These are phyloP conservation scores for Claviceps digitariae DNA, from an alignment of 2,329 filamentous ascomycete species.

Conservation along the genomic window DNA sequence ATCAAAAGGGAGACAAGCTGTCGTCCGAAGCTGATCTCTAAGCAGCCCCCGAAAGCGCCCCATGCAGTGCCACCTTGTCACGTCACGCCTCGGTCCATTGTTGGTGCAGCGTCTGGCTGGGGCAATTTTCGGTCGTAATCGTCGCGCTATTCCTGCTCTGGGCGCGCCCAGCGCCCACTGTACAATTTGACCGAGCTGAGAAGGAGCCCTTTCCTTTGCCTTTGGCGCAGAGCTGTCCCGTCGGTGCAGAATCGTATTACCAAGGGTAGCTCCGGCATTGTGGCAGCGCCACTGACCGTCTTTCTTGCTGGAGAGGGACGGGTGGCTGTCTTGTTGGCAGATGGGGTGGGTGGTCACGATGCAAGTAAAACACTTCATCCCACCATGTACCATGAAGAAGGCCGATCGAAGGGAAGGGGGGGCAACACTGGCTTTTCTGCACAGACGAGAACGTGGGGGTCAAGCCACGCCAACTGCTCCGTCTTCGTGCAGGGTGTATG, in stretches of 20 bases:
- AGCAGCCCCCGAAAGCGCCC: background rate
- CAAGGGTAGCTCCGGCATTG: background rate
- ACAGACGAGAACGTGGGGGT: background rate
- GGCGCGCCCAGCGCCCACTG: slow-evolving; percentile 2
- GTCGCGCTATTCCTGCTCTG: slow-evolving; percentile 12
- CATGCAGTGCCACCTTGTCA: background rate
- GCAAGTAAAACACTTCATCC: too few relatives aligned
- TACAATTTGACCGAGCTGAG: slow-evolving; percentile 11
- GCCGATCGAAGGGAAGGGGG: too few relatives aligned
- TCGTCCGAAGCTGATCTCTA: background rate
- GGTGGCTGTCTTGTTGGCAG: background rate
- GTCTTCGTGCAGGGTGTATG: too few relatives aligned
- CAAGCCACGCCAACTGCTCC: background rate
- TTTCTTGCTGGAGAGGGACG: background rate
- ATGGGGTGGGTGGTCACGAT: background rate
- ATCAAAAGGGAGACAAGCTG: background rate
- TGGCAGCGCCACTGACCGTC: background rate
- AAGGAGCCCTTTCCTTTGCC: background rate
- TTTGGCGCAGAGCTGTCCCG: slow-evolving; percentile 1
- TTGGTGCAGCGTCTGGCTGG: slow-evolving; percentile 11
- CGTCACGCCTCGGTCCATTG: background rate
- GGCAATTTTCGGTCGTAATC: slow-evolving; percentile 22
- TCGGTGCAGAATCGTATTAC: background rate
- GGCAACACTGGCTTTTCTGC: too few relatives aligned
- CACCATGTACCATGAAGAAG: too few relatives aligned